These are phyloP conservation scores for Sugiyamaella paludigena DNA, from an alignment of 1,139 yeast species.

Conservation along the genomic window DNA sequence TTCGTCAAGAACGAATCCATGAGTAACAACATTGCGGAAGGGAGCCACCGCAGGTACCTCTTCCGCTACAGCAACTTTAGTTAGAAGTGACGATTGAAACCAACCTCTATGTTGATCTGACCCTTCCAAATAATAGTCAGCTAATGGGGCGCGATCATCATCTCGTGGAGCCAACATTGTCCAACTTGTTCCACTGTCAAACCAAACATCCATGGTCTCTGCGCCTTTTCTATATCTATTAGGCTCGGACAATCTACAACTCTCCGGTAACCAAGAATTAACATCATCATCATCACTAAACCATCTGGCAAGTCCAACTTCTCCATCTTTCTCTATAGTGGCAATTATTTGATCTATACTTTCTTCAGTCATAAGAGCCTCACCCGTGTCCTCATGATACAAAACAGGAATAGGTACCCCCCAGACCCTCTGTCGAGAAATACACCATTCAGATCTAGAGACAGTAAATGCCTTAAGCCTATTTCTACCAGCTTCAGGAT, in stretches of 20 bases:
- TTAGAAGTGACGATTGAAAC: conserved; percentile 92
- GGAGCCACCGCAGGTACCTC: conserved; percentile 50
- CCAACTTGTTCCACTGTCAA: conserved; percentile 97
- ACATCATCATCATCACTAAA: conserved; percentile 54
- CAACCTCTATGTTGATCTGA: conserved; percentile 98
- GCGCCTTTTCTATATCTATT: conserved; percentile 53
- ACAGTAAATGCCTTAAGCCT: conserved; percentile 70
- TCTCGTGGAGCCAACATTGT: conserved; percentile 48
- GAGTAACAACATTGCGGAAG: conserved; percentile 73
- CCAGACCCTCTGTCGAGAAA: conserved; percentile 96
- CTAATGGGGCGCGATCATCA: conserved; percentile 38
- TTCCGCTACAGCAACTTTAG: conserved; percentile 56
- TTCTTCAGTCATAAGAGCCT: conserved; percentile 53
- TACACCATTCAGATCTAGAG: conserved; percentile 94
- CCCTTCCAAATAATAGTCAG: conserved; percentile 89
- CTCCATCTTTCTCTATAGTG: conserved; percentile 61
- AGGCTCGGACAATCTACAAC: conserved; percentile 18
- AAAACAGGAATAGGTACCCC: conserved; percentile 96
- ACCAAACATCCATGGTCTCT: conserved; percentile 99
- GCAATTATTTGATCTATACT: conserved; percentile 55
- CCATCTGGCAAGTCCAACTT: conserved; percentile 46
- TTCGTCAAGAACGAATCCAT: conserved; percentile 88
- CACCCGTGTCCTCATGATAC: conserved; percentile 57
- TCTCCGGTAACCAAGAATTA: conserved; percentile 69
- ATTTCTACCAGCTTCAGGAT: conserved; percentile 69